These are phyloP conservation scores for Tuber borchii DNA, from an alignment of 495 filamentous ascomycete genomes.

Conservation along the genomic window DNA sequence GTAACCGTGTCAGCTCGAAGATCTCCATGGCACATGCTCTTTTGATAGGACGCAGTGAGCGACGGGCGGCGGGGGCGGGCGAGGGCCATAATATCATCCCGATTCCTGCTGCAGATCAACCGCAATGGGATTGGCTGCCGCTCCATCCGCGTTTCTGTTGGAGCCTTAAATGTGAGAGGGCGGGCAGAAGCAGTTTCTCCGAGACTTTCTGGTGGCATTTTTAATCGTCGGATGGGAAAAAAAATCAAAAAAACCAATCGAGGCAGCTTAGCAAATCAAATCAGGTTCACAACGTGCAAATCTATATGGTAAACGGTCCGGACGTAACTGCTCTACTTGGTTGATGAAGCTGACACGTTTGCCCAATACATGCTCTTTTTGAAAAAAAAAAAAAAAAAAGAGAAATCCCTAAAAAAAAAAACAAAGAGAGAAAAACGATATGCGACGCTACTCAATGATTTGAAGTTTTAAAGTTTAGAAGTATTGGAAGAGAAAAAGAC, in stretches of 20 bases:
- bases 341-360: not conserved
- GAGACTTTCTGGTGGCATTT: not conserved
- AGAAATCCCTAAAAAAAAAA: not conserved
- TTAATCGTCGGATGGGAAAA: not conserved
- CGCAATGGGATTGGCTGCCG: not conserved
- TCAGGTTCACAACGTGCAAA: not conserved
- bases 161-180: not conserved
- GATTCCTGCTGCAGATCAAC: not conserved
- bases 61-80: not conserved
- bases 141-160: not conserved
- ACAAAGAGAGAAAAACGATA: constrained; percentile 5
- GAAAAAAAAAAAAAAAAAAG: not conserved
- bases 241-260: not conserved
- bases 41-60: not conserved
- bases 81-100: not conserved
- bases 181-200: not conserved
- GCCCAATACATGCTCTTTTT: not conserved
- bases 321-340: not conserved
- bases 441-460: constrained; percentile 8
- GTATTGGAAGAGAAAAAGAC: not conserved
- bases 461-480: constrained; percentile 8
- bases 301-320: not conserved
- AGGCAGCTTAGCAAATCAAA: not conserved
- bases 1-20: not conserved
- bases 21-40: not conserved